Evolutionary conservation across 768 basidiomycete species (phyloP), one percentile per base, ranked within the genome.

Genomic region (Agaricus bisporus): DNA sequence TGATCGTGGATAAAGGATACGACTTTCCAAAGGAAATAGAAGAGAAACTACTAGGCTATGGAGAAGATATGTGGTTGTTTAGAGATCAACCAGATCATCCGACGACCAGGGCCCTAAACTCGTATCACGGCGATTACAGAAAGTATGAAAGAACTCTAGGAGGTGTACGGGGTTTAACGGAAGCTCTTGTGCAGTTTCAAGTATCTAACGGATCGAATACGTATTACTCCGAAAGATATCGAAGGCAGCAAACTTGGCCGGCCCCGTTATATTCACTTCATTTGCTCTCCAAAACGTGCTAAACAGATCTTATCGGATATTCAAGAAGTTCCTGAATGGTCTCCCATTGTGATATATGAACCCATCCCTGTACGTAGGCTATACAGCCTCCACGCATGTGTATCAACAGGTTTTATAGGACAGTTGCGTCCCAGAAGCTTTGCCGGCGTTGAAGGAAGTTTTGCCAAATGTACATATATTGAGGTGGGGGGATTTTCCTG

Each of bases 201-300:
- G 60, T 95, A 95, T 62, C 72, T 83, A 46, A 89, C 86, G 0
- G 80, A 86, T 29, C 76, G 85, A 49, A 74, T 85, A 51, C 81
- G 83, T 5, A 73, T 94, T 50, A 82, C 78, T 11, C 91, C 91
- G 18, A 70, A 69, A 49, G 90, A 95, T 67, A 70, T 93, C 44
- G 62, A 63, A 3, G 71, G 65, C 7, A 85, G 84, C 4, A 72
- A 63, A 49, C 70, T 91, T 6, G 76, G 59, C 17, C 63, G 60
- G n/a, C 67, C 91, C 12, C 61, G 66, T 15, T 75, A 73, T 17
- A 61, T 95, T 41, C 93, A 97, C 66, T 92, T 92, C 60, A 83
- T 93, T 18, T 95, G 91, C 63, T 91, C 91, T 3, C 91, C 93
- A 0, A 64, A 72, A 1, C 79, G 93, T 41, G 89, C 90, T 4